These are phyloP conservation scores for Pseudogymnoascus sp. DNA, from an alignment of 2,329 filamentous ascomycete species.

Conservation along the genomic window DNA sequence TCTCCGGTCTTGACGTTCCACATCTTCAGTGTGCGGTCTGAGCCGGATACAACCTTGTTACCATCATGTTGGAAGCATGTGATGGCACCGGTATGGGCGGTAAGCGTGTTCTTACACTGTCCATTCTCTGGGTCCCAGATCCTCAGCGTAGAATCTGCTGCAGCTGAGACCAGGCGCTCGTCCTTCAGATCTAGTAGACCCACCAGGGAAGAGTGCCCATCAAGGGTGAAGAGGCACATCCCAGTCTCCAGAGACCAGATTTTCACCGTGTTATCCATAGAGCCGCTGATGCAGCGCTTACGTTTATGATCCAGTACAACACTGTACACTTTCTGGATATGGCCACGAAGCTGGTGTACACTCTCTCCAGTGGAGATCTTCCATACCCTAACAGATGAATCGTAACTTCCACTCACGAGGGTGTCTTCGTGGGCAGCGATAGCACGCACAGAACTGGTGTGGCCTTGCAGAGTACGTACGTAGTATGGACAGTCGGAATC, in stretches of 20 bases:
- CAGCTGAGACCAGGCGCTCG: constrained; percentile 85
- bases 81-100: constrained; percentile 91
- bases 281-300: constrained; percentile 93
- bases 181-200: constrained; percentile 84
- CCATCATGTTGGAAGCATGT: constrained; percentile 98
- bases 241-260: constrained; percentile 93
- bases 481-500: constrained; percentile 89
- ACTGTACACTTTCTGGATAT: constrained; percentile 91
- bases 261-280: constrained; percentile 97
- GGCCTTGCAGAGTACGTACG: constrained; percentile 75
- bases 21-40: constrained; percentile 94
- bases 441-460: constrained; percentile 87
- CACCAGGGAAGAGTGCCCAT: constrained; percentile 87
- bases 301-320: constrained; percentile 88
- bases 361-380: constrained; percentile 91
- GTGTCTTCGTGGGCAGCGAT: constrained; percentile 94
- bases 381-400: constrained; percentile 92
- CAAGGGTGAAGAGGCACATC: constrained; percentile 75
- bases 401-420: constrained; percentile 94
- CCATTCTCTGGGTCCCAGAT: constrained; percentile 97
- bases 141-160: constrained; percentile 86
- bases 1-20: constrained; percentile 93
- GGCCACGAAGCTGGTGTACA: constrained; percentile 74
- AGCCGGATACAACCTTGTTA: constrained; percentile 92
- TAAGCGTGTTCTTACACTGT: constrained; percentile 80